phyloP scores from a whole-genome alignment of 2,329 filamentous ascomycete genomes.

The Neonectria sp. region DNA sequence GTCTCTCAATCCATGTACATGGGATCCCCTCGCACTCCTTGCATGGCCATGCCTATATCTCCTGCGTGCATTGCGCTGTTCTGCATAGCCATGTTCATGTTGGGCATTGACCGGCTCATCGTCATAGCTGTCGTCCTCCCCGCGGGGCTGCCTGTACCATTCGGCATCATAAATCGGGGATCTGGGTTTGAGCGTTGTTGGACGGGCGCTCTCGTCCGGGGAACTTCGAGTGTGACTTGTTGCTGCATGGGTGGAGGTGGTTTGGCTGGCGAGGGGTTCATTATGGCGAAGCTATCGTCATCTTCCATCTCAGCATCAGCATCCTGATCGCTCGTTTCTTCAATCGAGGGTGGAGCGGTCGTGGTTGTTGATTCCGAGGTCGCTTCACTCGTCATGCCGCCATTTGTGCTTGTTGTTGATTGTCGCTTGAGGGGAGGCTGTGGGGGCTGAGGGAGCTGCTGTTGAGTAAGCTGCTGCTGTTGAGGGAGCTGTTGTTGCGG shows the following conservation, averaged over 20 bases:
- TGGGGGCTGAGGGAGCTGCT: constrained; percentile 32
- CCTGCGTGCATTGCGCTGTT: constrained; percentile 56
- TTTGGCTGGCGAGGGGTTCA: constrained; percentile 59
- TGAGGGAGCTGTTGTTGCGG: constrained; percentile 41
- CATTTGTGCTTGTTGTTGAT: constrained; percentile 55
- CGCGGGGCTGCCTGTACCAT: constrained; percentile 54
- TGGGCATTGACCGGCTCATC: constrained; percentile 63
- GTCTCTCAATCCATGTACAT: constrained; percentile 67
- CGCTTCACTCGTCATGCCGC: constrained; percentile 52
- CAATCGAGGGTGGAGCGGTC: constrained; percentile 57
- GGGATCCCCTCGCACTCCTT: constrained; percentile 61
- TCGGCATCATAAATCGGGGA: constrained; percentile 61
- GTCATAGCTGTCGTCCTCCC: constrained; percentile 54
- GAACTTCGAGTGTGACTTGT: constrained; percentile 60
- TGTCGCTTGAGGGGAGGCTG: constrained; percentile 44
- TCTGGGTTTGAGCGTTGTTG: constrained; percentile 54
- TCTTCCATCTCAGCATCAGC: constrained; percentile 71
- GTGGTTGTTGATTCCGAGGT: constrained; percentile 51
- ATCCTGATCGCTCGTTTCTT: constrained; percentile 64
- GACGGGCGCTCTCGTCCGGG: constrained; percentile 56
- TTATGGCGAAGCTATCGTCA: constrained; percentile 68
- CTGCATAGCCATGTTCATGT: constrained; percentile 61
- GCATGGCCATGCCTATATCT: constrained; percentile 63
- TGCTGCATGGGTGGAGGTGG: constrained; percentile 56
- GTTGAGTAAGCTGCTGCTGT: constrained; percentile 18